These are phyloP conservation scores for Brasenia schreberi DNA, from an alignment of 164 flowering plant species.

Conservation along the genomic window DNA sequence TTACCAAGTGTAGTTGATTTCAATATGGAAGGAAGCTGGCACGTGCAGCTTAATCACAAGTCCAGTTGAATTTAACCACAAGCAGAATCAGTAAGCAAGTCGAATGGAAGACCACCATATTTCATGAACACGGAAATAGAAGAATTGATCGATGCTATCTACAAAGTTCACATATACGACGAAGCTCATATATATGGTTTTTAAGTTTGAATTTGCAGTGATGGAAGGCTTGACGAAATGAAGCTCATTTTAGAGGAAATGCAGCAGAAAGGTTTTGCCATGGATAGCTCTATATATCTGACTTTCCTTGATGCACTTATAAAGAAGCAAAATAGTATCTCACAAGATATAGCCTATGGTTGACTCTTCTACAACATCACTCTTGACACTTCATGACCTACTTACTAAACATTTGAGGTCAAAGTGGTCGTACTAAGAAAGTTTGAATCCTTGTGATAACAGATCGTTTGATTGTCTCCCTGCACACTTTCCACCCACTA, in stretches of 20 bases:
- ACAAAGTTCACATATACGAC: no score
- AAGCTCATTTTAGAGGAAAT: constrained; percentile 33
- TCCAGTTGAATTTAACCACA: no score
- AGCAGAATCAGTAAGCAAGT: no score
- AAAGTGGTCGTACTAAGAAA: background rate
- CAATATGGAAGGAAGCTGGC: no score
- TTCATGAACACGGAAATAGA: no score
- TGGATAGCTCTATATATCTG: constrained; percentile 40
- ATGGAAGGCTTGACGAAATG: constrained; percentile 63
- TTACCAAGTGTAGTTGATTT: no score
- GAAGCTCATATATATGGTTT: no score
- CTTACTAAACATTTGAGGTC: background rate
- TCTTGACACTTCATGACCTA: background rate
- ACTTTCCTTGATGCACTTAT: constrained; percentile 56
- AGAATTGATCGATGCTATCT: no score
- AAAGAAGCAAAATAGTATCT: constrained; percentile 44
- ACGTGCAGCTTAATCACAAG: no score
- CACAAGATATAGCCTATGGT: constrained; percentile 13
- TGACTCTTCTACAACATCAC: background rate
- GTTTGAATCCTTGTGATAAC: background rate
- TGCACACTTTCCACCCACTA: no score
- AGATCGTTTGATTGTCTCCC: background rate
- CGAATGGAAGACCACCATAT: no score
- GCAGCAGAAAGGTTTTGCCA: constrained; percentile 30
- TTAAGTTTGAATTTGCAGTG: constrained; percentile 49